Base-by-base conservation (phyloP, 1,139 yeast genomes). In the Scheffersomyces insectosa region DNA sequence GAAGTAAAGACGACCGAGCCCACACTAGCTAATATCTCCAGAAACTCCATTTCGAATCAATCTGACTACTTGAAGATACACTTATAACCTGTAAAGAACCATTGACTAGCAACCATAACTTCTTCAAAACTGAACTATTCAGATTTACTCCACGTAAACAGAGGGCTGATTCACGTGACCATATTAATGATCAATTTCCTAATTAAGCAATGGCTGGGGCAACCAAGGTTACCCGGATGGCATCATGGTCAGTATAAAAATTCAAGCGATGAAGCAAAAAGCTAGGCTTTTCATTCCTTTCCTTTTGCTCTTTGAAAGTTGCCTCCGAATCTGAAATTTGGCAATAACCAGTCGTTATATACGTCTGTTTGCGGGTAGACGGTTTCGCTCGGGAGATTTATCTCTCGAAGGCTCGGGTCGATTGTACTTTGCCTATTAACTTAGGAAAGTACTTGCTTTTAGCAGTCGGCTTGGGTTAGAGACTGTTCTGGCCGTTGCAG, bases 381-480 rank as follows among this genome's bases (percentile, higher is more conserved):
- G 47, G 54, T 61, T 46, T 46, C 54, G 54, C 54, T 43, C 47
- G 44, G 47, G 6, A 20, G 25, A 20, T 20, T 20, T 20, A 20
- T 20, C 36, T 43, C 42, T 44, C 44, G 52, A 41, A 51, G 48
- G 54, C 54, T 42, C 27, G 46, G 36, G 15, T 43, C 41, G 42
- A 28, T 31, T 39, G 51, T 46, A 48, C 51, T 57, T 70, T 73
- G 80, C 80, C 79, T 76, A 77, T 77, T 77, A 57, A 62, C 48
- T 77, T 77, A 76, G 80, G 82, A 68, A 66, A 63, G 56, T 46
- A 46, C 46, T 45, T 46, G 42, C 41, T 48, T 44, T 43, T 42
- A 46, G 14, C 34, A 31, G 34, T 20, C 34, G 48, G 25, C 37
- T 37, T 42, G 48, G 48, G 62, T 56, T 48, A 51, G 60, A 48